Percentiles rank a stretch among this genome's conserved stretches.
Evolutionary conservation across 768 basidiomycete species (phyloP).

Genomic region (Lactarius vividus): DNA sequence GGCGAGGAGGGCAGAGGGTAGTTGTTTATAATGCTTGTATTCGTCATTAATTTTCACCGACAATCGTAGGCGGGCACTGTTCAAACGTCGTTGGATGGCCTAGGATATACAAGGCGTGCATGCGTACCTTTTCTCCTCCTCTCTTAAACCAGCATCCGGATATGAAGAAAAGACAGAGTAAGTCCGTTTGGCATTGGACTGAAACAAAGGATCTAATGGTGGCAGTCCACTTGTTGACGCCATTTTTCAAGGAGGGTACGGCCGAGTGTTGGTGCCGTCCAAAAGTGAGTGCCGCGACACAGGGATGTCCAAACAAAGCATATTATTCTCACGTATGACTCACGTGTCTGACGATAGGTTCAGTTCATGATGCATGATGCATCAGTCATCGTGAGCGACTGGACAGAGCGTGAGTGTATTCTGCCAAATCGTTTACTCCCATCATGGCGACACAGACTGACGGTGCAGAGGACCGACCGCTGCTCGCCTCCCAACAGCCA

Average conservation of each 20-base stretch:
- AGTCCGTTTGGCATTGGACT: slow-evolving; percentile 66
- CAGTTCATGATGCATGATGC: too few species aligned
- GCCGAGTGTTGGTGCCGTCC: neutral
- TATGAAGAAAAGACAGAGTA: slow-evolving; percentile 66
- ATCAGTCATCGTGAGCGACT: neutral
- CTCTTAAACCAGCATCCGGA: slow-evolving; percentile 55
- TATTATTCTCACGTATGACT: neutral
- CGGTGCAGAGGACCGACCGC: slow-evolving; percentile 15
- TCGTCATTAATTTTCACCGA: slow-evolving; percentile 88
- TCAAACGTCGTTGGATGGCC: neutral
- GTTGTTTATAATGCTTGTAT: slow-evolving; percentile 80
- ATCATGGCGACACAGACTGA: slow-evolving; percentile 10
- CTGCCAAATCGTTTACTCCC: neutral
- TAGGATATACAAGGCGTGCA: neutral
- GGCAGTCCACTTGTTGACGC: slow-evolving; percentile 49
- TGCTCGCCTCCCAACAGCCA: slow-evolving; percentile 7
- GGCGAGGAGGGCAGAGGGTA: slow-evolving; percentile 75
- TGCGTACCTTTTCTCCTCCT: slow-evolving; percentile 70
- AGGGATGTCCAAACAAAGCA: neutral
- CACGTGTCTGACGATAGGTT: too few species aligned
- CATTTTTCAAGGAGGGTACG: slow-evolving; percentile 10
- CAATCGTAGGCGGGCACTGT: slow-evolving; percentile 67
- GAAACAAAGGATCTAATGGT: slow-evolving; percentile 63
- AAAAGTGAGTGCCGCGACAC: neutral
- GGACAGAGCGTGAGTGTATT: neutral